Percentiles rank a stretch among this genome's conserved stretches.
These are phyloP conservation scores for Alternaria sp. DNA, from an alignment of 2,329 filamentous ascomycete genomes.

Conservation along the genomic window DNA sequence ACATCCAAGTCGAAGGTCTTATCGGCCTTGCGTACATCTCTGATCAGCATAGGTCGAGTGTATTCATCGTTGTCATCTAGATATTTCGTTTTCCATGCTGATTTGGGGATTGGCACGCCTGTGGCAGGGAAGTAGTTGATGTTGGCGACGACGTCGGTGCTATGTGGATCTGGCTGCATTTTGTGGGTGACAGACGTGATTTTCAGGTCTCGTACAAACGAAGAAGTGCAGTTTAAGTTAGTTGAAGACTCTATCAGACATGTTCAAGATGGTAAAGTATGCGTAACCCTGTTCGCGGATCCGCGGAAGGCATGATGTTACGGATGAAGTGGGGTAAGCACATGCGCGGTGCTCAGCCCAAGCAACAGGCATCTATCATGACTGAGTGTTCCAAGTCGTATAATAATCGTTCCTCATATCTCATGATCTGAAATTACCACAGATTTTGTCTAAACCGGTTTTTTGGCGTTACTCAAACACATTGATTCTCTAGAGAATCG, in stretches of 20 bases:
- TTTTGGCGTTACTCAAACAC: neutral
- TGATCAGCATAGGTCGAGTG: constrained; percentile 42
- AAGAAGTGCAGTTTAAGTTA: neutral
- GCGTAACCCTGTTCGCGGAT: neutral
- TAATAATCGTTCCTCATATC: constrained; percentile 6
- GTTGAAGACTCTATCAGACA: neutral
- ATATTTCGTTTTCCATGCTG: constrained; percentile 23
- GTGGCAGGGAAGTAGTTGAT: constrained; percentile 31
- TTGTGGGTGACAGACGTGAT: neutral
- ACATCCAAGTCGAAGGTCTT: constrained; percentile 49
- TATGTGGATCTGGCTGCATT: constrained; percentile 4
- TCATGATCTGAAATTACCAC: neutral
- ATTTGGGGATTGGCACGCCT: constrained; percentile 19
- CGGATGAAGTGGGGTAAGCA: constrained; percentile 12
- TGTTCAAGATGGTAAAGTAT: neutral
- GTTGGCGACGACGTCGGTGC: constrained; percentile 21
- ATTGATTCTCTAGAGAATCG: constrained; percentile 42
- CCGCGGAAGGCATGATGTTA: neutral
- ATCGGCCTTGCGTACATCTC: constrained; percentile 55
- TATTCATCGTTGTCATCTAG: constrained; percentile 19
- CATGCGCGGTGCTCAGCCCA: neutral
- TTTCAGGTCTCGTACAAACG: too few relatives aligned
- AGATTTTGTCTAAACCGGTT: constrained; percentile 2
- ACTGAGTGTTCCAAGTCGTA: neutral
- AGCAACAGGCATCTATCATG: neutral